Base-by-base conservation (phyloP, 2,329 filamentous ascomycete species). In the Fusarium miscanthi region DNA sequence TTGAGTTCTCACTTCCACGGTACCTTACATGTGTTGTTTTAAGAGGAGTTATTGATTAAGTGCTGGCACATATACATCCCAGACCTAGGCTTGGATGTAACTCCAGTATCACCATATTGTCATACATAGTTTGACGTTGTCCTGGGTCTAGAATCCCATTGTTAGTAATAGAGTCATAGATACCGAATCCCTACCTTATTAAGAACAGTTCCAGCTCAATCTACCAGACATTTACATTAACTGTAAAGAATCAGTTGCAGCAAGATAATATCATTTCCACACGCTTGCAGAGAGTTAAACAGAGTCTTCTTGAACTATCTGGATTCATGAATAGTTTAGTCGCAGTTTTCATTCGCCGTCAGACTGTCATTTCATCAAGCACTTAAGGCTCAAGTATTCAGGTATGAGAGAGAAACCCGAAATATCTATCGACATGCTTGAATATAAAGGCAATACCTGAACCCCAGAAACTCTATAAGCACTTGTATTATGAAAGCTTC, bases 61-160 rank as follows among this genome's bases (percentile, higher is more conserved):
- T 46, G 25, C 33, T 27, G 33, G 27, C 38, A 23, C 30, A 45
- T 37, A 21, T 21, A 37, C 33, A 61, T 53, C 63, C 45, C 37
- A 67, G 46, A 67, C 23, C 63, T 54, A 62, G 62, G 30, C 52
- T 66, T 40, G 40, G 62, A 60, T 66, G 62, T 38, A 54, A 37
- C 46, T 41, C 21, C 31, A 30, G 27, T 33, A 40, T 21, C n/a
- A n/a, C 31, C 19, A 25, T 40, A 17, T 40, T 40, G 14, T 53
- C 33, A 53, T 53, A 21, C 23, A 37, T 37, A 59, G 21, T 48
- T 27, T 21, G 19, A 57, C 23, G 42, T 49, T 31, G 3, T 23
- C 21, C 12, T 19, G 21, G n/a, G 7, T 23, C 49, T 8, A 45
- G 21, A 25, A 19, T 40, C 23, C 17, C 19, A 13, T 27, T 37